Conservation (phyloP, 805 yeast species). For the Hanseniaspora lachancei region DNA sequence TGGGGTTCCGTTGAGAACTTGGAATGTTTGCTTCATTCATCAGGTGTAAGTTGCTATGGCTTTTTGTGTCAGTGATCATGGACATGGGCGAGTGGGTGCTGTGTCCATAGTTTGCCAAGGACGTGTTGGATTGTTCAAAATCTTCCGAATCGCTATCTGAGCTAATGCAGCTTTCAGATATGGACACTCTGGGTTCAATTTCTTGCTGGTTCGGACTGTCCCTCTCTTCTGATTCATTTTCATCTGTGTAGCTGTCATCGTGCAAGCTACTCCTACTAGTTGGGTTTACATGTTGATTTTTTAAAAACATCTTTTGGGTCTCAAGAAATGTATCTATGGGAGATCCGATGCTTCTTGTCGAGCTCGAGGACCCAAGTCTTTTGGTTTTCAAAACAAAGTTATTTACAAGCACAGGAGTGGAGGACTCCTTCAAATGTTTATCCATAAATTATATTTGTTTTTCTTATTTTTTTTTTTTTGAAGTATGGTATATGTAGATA, state of each 20-base stretch:
- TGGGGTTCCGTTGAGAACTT: not conserved
- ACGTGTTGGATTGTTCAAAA: not conserved
- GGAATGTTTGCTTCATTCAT: not conserved
- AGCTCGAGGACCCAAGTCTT: conserved; percentile 1
- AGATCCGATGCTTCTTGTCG: not conserved
- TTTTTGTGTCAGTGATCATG: not conserved
- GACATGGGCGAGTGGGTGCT: not conserved
- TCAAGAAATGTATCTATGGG: conserved; percentile 9
- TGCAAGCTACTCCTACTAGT: not conserved
- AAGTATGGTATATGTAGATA: too few species aligned
- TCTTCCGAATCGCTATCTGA: conserved; percentile 8
- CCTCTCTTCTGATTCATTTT: too few species aligned
- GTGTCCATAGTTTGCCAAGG: not conserved
- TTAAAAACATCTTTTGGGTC: not conserved
- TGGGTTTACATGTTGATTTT: not conserved
- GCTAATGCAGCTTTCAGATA: conserved; percentile 7
- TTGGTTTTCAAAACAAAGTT: conserved; percentile 1
- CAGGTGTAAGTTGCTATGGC: not conserved
- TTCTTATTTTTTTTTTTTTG: too few species aligned
- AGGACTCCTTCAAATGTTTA: not conserved
- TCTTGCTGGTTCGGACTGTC: not conserved
- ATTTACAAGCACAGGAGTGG: not conserved
- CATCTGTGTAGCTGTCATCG: not conserved
- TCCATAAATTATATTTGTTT: not conserved
- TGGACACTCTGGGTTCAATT: conserved; percentile 3